Percentiles rank a stretch among this genome's conserved stretches.
These are phyloP conservation scores for Suaeda aralocaspica DNA, from an alignment of 148 eudicot species.

Conservation along the genomic window DNA sequence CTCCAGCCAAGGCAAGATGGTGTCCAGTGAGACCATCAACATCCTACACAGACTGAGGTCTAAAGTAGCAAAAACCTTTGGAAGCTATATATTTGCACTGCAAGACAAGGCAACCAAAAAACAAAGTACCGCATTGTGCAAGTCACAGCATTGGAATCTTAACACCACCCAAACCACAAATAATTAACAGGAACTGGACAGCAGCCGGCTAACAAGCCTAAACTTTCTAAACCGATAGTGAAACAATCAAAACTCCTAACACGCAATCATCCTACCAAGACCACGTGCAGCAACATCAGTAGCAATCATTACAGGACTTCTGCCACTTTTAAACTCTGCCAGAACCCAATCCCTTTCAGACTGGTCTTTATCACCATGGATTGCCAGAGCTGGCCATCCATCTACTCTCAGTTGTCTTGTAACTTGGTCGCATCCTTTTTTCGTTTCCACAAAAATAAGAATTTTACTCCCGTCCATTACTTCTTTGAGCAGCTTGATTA, in stretches of 20 bases:
- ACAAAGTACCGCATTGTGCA: conserved; percentile 16
- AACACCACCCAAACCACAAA: conserved; percentile 66
- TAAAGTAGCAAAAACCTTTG: neutral
- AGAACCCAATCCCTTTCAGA: conserved; percentile 96
- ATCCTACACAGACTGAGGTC: conserved; percentile 4
- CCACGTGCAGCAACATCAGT: conserved; percentile 99
- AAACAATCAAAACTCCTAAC: conserved; percentile 38
- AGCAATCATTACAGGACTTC: conserved; percentile 95
- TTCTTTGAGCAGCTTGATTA: conserved; percentile 78
- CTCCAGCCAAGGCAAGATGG: conserved; percentile 11
- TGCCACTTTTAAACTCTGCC: conserved; percentile 95
- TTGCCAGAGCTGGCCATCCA: conserved; percentile 98
- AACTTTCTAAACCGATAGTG: conserved; percentile 29
- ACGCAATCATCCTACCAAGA: conserved; percentile 95
- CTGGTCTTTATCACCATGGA: conserved; percentile 99
- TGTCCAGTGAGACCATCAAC: conserved; percentile 2
- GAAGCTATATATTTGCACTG: conserved; percentile 11
- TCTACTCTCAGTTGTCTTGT: conserved; percentile 94
- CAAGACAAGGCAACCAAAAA: conserved; percentile 20
- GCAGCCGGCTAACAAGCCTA: conserved; percentile 83
- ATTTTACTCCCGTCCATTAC: conserved; percentile 81
- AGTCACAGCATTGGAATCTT: conserved; percentile 26
- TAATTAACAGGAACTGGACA: conserved; percentile 54
- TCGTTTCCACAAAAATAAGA: conserved; percentile 89
- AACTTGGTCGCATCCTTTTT: conserved; percentile 97